Conservation (phyloP, 768 basidiomycete genomes). For the Tubosaeta sp. region DNA sequence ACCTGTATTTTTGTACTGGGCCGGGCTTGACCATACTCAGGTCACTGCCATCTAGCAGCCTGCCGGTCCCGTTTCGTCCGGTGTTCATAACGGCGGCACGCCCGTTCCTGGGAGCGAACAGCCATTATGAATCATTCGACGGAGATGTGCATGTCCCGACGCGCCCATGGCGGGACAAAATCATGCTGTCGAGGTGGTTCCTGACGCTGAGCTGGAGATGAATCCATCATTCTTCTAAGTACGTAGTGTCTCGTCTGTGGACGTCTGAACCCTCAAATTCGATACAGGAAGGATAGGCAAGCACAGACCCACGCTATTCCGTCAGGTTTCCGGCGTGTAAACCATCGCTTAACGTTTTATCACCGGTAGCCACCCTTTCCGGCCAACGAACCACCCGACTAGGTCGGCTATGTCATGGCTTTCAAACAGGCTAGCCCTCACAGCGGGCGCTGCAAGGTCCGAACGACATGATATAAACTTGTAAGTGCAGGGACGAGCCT, state of each 20-base stretch:
- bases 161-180: not conserved
- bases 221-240: not conserved
- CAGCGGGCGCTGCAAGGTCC: not conserved
- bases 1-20: not conserved
- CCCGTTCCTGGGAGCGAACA: not conserved
- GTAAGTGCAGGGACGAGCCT: not conserved
- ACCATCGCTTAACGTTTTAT: not conserved
- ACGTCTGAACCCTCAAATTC: not conserved
- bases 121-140: not conserved
- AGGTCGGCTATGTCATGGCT: not conserved
- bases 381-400: not conserved
- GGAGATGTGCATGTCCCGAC: not conserved
- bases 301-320: not conserved
- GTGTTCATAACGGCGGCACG: not conserved
- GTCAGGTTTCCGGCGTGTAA: not conserved
- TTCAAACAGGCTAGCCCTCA: not conserved
- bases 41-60: not conserved
- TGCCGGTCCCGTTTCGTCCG: not conserved
- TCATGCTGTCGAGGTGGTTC: not conserved
- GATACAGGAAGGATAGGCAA: not conserved
- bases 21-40: not conserved
- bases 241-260: not conserved
- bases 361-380: not conserved
- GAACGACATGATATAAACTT: not conserved
- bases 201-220: not conserved